Base-by-base conservation (phyloP, 306 rosid genomes). In the Abrus precatorius region DNA sequence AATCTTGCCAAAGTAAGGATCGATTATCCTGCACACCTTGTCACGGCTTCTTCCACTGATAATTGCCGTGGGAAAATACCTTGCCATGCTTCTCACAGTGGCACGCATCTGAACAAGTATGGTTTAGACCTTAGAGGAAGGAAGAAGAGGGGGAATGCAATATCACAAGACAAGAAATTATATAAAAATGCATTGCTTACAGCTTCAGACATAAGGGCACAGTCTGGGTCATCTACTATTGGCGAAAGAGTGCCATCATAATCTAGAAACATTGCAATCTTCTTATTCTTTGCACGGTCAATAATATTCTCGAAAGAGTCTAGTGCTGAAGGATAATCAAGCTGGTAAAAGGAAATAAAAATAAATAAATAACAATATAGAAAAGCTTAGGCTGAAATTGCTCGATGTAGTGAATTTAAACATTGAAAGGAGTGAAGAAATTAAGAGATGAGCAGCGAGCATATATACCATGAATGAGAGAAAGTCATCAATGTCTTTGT, bases 201-300 rank as follows among this genome's bases (percentile, higher is more conserved):
- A 76, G 80, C 78, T 69, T 86, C 85, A 48, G 97, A 90, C 97
- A 95, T 86, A 61, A 89, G 40, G 44, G 99, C 97, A 55, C 86
- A 74, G 68, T 95, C 97, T 3, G 99, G 99, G 77, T 95, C 92
- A 76, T 93, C 94, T 27, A 95, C 99, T 30, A 95, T 95, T 32
- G 99, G 99, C 6, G 99, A 91, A 78, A 95, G 99, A 29, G 95
- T 90, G 74, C 99, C 97, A 79, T 95, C 99, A 76, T 95, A 95
- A 74, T 95, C 99, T 49, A 93, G 85, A 85, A 95, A 95, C 20
- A 95, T 72, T 28, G 92, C 97, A 78, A 95, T 86, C 87, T 89
- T 87, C 87, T 93, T 95, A 83, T 85, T 63, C 86, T 63, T 89
- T 1, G 93, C 93, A 61, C 27, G 75, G 45, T 84, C 87, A 13